Evolutionary conservation across 2,329 filamentous ascomycete genomes (phyloP).

Genomic region (Pseudohalonectria lignicola): DNA sequence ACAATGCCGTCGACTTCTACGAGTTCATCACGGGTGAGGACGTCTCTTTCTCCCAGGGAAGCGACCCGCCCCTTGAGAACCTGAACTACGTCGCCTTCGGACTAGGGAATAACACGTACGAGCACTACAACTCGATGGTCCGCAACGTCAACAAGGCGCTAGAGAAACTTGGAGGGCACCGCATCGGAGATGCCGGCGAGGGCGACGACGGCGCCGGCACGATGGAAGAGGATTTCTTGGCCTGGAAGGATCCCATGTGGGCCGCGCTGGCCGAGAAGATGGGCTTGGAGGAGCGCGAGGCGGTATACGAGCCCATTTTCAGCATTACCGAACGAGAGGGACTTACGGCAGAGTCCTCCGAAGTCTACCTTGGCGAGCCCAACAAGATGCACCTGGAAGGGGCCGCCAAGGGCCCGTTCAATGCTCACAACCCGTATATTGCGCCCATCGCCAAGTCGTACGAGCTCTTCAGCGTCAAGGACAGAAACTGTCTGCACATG

Average conservation of each 20-base stretch:
- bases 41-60: constrained; percentile 64
- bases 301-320: constrained; percentile 90
- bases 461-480: constrained; percentile 81
- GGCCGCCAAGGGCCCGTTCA: constrained; percentile 76
- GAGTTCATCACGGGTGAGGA: constrained; percentile 86
- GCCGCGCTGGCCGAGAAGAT: constrained; percentile 69
- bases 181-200: constrained; percentile 83
- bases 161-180: constrained; percentile 68
- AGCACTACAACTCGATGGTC: constrained; percentile 99
- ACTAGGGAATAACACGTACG: constrained; percentile 97
- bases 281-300: constrained; percentile 87
- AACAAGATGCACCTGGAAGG: constrained; percentile 93
- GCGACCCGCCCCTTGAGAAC: constrained; percentile 63
- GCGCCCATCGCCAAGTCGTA: constrained; percentile 85
- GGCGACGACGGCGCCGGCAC: constrained; percentile 96
- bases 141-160: constrained; percentile 78
- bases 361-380: constrained; percentile 90
- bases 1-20: constrained; percentile 98
- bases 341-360: constrained; percentile 60
- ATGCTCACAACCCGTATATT: constrained; percentile 93
- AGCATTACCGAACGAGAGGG: constrained; percentile 66
- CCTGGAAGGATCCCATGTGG: constrained; percentile 99
- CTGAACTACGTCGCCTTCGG: constrained; percentile 93
- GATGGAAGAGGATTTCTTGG: constrained; percentile 98
- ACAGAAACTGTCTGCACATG: constrained; percentile 92